Conservation (phyloP, 2,329 filamentous ascomycete genomes). For the Ophiostoma piceae region DNA sequence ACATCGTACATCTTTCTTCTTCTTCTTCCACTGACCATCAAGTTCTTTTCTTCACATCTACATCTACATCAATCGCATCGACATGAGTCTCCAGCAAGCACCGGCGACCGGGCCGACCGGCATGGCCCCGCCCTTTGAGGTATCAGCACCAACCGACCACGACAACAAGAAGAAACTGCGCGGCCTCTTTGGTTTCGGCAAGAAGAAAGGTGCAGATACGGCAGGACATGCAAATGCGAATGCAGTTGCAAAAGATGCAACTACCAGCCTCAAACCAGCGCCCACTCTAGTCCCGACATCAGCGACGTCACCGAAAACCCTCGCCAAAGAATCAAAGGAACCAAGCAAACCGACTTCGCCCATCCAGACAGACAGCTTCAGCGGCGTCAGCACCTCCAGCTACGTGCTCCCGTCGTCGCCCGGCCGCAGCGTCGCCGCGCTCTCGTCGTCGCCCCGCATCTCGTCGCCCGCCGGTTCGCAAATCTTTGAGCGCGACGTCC, state of each 20-base stretch:
- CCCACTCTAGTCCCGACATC: slow-evolving; percentile 23
- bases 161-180: slow-evolving; percentile 33
- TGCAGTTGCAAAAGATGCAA: background rate
- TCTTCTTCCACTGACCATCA: background rate
- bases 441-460: slow-evolving; percentile 67
- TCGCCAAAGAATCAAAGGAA: background rate
- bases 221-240: background rate
- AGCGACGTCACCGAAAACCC: slow-evolving; percentile 11
- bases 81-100: background rate
- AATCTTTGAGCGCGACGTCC: slow-evolving; percentile 94
- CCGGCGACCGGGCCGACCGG: background rate
- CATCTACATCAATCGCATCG: background rate
- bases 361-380: slow-evolving; percentile 34
- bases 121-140: slow-evolving; percentile 27
- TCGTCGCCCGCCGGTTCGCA: slow-evolving; percentile 71
- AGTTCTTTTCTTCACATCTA: background rate
- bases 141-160: slow-evolving; percentile 24
- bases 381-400: slow-evolving; percentile 33
- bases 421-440: slow-evolving; percentile 43
- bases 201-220: slow-evolving; percentile 36
- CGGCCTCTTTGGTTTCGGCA: slow-evolving; percentile 33
- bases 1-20: no score
- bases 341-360: slow-evolving; percentile 34
- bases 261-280: slow-evolving; percentile 24
- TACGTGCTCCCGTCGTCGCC: slow-evolving; percentile 58